Evolutionary conservation across 805 yeast species (phyloP).

Genomic region (Ogataea salicorniae): DNA sequence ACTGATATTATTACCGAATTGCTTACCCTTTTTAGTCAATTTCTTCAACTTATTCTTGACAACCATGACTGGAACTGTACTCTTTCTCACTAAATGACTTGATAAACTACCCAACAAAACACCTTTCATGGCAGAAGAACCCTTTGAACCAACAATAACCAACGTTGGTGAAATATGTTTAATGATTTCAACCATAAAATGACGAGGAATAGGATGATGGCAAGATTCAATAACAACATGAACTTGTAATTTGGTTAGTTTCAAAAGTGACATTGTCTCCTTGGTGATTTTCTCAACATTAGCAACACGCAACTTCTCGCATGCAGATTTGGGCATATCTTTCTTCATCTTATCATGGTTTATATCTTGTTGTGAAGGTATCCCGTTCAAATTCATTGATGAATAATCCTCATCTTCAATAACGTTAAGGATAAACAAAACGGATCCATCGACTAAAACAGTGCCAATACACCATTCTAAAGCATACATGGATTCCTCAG

Average conservation of each 20-base stretch:
- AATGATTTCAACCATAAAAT: constrained; percentile 62
- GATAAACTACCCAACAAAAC: constrained; percentile 69
- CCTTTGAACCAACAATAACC: constrained; percentile 73
- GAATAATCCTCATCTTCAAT: constrained; percentile 40
- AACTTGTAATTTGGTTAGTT: constrained; percentile 63
- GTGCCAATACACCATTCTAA: constrained; percentile 88
- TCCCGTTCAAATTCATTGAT: constrained; percentile 32
- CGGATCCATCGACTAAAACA: constrained; percentile 75
- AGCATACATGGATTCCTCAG: constrained; percentile 79
- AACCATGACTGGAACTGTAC: constrained; percentile 76
- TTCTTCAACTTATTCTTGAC: constrained; percentile 69
- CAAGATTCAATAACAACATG: constrained; percentile 70
- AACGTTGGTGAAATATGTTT: constrained; percentile 68
- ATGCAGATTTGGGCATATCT: constrained; percentile 14
- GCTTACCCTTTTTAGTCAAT: constrained; percentile 49
- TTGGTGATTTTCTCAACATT: constrained; percentile 41
- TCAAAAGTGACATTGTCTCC: constrained; percentile 40
- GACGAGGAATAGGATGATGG: constrained; percentile 72
- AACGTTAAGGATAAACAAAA: constrained; percentile 65
- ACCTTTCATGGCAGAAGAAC: constrained; percentile 66
- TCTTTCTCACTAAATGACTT: constrained; percentile 65
- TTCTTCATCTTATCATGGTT: constrained; percentile 9
- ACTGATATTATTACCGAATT: constrained; percentile 51
- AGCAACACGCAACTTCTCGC: constrained; percentile 36
- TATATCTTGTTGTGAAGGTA: constrained; percentile 17